phyloP scores from a whole-genome alignment of 345 rosid species.

The Cardiospermum halicacabum region DNA sequence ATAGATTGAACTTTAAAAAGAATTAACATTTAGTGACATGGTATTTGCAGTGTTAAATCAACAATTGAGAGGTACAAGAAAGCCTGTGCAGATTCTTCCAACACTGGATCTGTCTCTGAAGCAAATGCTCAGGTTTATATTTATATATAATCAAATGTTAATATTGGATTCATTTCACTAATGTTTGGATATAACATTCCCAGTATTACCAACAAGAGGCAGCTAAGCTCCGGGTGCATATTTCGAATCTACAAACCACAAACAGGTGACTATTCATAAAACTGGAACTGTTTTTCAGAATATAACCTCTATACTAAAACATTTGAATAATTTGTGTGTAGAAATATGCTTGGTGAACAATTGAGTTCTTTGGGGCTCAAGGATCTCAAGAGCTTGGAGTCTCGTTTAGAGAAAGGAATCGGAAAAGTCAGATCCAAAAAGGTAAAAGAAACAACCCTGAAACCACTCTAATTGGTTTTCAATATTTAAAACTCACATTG shows the following conservation, averaged over 20 bases:
- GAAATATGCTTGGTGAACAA: constrained; percentile 83
- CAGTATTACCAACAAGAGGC: constrained; percentile 95
- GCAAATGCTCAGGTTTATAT: constrained; percentile 79
- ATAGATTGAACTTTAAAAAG: not conserved
- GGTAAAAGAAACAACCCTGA: constrained; percentile 32
- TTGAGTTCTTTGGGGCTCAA: constrained; percentile 41
- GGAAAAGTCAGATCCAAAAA: constrained; percentile 84
- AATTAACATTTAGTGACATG: not conserved
- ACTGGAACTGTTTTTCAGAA: no score
- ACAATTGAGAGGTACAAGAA: constrained; percentile 97
- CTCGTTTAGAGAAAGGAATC: constrained; percentile 68
- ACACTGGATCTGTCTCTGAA: constrained; percentile 69
- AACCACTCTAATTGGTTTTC: no score
- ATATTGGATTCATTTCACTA: not conserved
- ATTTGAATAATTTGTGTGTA: no score
- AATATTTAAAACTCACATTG: no score
- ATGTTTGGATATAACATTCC: not conserved
- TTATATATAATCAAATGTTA: not conserved
- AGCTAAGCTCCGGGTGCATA: constrained; percentile 58
- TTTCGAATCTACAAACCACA: constrained; percentile 55
- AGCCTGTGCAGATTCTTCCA: constrained; percentile 58
- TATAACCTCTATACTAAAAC: no score
- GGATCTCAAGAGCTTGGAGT: constrained; percentile 69
- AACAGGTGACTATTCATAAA: constrained; percentile 75
- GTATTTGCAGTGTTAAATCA: constrained; percentile 74